Evolutionary conservation across 2,329 filamentous ascomycete genomes (phyloP), one percentile per base, ranked within the genome.

Genomic region (Penicillium sp.): DNA sequence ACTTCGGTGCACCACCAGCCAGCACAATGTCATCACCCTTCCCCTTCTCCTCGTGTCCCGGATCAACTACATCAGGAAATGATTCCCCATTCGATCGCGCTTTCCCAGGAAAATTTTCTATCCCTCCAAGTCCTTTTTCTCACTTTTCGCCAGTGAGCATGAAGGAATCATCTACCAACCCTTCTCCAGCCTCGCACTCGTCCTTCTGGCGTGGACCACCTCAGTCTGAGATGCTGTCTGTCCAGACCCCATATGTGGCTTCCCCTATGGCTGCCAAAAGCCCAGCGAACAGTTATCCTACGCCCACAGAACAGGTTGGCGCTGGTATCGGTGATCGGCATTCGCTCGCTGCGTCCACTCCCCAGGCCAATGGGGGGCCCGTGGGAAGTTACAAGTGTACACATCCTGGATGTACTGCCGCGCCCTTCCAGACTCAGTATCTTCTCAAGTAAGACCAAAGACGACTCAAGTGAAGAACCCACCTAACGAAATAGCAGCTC

Each of bases 401-500:
- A 6, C 76, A 81, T 68, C 75, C 78, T 4, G 82, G 81, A 2
- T 87, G 85, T 61, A 83, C 69, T 18, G 84, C 85, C 24, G 61
- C 76, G 4, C 82, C 84, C 0, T 87, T 87, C 57, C 83, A 85
- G 65, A 87, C 85, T 2, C 85, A 87, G 61, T 87, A 87, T 72
- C 73, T 87, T 3, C 71, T 87, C 26, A 86, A 85, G 83, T 86
- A 69, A 72, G 81, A 71, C 32, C 13, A 14, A n/a, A 16, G 16
- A 51, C 4, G 14, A 26, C 14, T 26, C 14, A 16, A 42, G 18
- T 11, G 20, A 34, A n/a, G 13, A 16, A 5, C 11, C 42, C 39
- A 14, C 22, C 46, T 57, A 51, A 53, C 55, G 3, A 53, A 63
- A 42, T 24, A 38, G 34, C 50, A 79, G 77, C 61, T 80, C 78